These are phyloP conservation scores for Euphrasia confusa DNA, from an alignment of 257 asterid genomes.

Conservation along the genomic window DNA sequence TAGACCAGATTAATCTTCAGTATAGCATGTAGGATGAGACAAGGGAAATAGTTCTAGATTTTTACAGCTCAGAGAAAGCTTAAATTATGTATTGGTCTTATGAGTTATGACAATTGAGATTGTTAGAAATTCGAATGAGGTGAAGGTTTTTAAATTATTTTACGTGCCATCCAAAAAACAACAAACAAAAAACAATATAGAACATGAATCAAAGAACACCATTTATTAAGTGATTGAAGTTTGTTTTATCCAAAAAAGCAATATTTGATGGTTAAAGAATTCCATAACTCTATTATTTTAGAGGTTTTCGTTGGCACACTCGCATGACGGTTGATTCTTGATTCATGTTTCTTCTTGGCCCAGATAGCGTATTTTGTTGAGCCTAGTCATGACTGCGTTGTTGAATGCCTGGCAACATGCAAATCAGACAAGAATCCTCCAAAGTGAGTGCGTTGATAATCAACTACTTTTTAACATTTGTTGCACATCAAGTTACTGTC, in stretches of 20 bases:
- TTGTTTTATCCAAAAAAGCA: neutral
- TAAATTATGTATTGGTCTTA: neutral
- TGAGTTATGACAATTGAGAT: neutral
- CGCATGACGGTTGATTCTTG: conserved; percentile 3
- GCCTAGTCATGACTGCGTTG: conserved; percentile 68
- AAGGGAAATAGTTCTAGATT: neutral
- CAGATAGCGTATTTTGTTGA: conserved; percentile 79
- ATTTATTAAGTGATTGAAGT: neutral
- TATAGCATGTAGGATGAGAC: conserved; percentile 1
- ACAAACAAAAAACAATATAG: neutral
- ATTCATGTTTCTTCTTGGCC: conserved; percentile 18
- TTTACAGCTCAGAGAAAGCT: neutral
- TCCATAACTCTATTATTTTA: neutral
- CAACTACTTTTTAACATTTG: neutral
- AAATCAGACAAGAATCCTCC: conserved; percentile 76
- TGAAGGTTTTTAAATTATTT: neutral
- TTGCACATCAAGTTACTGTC: neutral
- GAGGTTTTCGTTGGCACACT: neutral
- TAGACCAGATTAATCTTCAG: neutral
- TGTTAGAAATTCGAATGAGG: neutral
- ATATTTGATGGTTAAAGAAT: neutral
- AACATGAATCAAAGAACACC: conserved; percentile 5
- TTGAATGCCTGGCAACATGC: conserved; percentile 84
- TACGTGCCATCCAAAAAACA: neutral
- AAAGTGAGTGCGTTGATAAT: conserved; percentile 40